Evolutionary conservation across 2,329 filamentous ascomycete species (phyloP).

Genomic region (Penicillium polonicum): DNA sequence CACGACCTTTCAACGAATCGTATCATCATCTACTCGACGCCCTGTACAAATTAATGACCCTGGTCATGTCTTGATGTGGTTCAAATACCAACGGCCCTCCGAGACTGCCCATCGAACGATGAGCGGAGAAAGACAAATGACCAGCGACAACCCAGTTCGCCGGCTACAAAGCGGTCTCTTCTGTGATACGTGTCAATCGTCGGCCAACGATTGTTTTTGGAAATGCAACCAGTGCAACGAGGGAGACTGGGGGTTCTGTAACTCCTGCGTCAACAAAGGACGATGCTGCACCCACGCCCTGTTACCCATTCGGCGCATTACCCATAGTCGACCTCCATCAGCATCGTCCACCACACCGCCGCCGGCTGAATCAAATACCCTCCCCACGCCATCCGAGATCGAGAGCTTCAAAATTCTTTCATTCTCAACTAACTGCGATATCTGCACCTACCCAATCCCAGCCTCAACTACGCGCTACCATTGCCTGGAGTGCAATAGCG

Average conservation of each 20-base stretch:
- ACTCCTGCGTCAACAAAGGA: conserved; percentile 79
- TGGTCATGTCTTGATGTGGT: conserved; percentile 53
- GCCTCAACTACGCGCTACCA: conserved; percentile 71
- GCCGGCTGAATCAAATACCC: conserved; percentile 23
- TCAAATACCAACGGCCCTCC: conserved; percentile 35
- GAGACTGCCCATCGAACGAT: conserved; percentile 27
- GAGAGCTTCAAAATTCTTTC: conserved; percentile 65
- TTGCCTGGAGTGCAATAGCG: conserved; percentile 72
- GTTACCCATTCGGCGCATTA: conserved; percentile 67
- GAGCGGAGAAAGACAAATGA: conserved; percentile 52
- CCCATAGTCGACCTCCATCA: conserved; percentile 26
- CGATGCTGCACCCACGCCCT: conserved; percentile 78
- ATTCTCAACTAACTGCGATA: conserved; percentile 74
- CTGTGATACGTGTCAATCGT: conserved; percentile 71
- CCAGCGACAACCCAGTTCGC: conserved; percentile 64
- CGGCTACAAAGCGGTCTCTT: conserved; percentile 78
- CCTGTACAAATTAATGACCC: conserved; percentile 18
- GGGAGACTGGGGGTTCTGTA: conserved; percentile 94
- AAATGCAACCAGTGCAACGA: conserved; percentile 83
- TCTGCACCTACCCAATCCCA: conserved; percentile 71
- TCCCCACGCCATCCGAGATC: conserved; percentile 38
- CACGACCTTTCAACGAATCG: conserved; percentile 61
- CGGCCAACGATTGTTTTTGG: conserved; percentile 85
- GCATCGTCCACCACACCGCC: conserved; percentile 4
- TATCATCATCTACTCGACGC: conserved; percentile 29